Evolutionary conservation across 495 filamentous ascomycete genomes (phyloP), one percentile per base, ranked within the genome.

Genomic region (Trichoderma erinaceum): DNA sequence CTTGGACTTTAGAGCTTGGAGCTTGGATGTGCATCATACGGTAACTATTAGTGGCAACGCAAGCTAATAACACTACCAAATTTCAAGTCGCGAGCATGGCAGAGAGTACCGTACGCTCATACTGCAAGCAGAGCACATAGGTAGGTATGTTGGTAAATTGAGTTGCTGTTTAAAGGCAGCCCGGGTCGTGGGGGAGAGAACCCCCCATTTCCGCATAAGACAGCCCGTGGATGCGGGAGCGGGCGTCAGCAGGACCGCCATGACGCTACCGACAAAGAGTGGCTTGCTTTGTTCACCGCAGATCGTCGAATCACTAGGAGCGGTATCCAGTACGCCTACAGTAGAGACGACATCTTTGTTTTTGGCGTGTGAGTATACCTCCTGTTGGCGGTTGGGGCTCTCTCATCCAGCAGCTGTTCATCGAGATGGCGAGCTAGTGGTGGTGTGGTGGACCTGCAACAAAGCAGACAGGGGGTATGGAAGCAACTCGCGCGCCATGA

Each of bases 361-460:
- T 23, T 38, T 6, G 35, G 56, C 27, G 56, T 2, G 27, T 10
- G 29, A 27, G 27, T 25, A 21, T 16, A 23, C 56, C 8, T 25
- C 56, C 35, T 25, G 27, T 32, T 7, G 56, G 21, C 15, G 21
- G 50, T 27, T 58, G 50, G 27, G 11, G 50, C n/a, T 21, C 16
- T 32, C 27, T 32, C 3, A 3, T 32, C 56, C 56, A 61, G 56
- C 27, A 32, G 56, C 56, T 6, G 25, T 11, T 61, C 56, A 23
- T 15, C 29, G 5, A 61, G 11, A 61, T 12, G 11, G 27, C 12
- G 25, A 61, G 35, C 56, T 32, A 61, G 18, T 56, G 29, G 11
- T 29, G 56, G 56, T 61, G 56, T 61, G 56, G 56, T 61, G 56
- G 56, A 61, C 56, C 56, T 29, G 27, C 13, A 3, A 32, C 16